A percentile compares a stretch with the other conserved stretches of the same genome.
Conservation (phyloP, 2,329 filamentous ascomycete species). For the Penicillium palitans region DNA sequence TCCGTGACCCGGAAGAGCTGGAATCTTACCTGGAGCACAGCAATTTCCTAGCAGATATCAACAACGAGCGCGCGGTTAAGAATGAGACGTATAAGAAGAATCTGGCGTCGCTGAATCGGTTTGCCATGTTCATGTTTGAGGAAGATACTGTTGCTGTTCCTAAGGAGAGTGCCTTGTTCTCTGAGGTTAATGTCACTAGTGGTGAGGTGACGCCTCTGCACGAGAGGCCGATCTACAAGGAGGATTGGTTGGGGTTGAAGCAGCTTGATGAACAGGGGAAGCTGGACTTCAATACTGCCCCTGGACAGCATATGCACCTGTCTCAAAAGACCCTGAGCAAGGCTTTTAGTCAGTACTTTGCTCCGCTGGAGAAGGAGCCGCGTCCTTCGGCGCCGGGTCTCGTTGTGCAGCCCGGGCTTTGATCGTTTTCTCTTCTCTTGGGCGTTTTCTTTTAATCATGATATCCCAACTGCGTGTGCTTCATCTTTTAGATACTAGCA, state of each 20-base stretch:
- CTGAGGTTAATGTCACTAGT: constrained; percentile 72
- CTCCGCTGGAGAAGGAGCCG: constrained; percentile 27
- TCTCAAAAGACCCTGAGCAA: constrained; percentile 64
- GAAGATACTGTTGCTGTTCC: constrained; percentile 84
- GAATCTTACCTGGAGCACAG: constrained; percentile 74
- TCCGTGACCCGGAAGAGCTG: constrained; percentile 69
- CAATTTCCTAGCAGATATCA: constrained; percentile 92
- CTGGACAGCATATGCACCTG: constrained; percentile 83
- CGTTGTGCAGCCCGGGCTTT: constrained; percentile 21
- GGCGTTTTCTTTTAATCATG: neutral
- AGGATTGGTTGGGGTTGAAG: constrained; percentile 91
- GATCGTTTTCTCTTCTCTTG: neutral
- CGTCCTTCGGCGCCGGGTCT: constrained; percentile 10
- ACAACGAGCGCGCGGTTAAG: constrained; percentile 81
- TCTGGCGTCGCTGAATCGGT: constrained; percentile 67
- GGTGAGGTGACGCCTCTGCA: constrained; percentile 65
- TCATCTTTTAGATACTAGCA: neutral
- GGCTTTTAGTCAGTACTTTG: constrained; percentile 59
- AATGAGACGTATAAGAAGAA: constrained; percentile 72
- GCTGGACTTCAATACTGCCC: constrained; percentile 69
- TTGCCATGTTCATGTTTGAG: constrained; percentile 87
- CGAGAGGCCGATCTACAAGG: constrained; percentile 71
- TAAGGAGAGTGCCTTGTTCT: constrained; percentile 89
- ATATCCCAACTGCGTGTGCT: constrained; percentile 8
- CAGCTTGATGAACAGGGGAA: constrained; percentile 75